phyloP scores from a whole-genome alignment of 2,329 filamentous ascomycete genomes.

The Cytospora piceicola region DNA sequence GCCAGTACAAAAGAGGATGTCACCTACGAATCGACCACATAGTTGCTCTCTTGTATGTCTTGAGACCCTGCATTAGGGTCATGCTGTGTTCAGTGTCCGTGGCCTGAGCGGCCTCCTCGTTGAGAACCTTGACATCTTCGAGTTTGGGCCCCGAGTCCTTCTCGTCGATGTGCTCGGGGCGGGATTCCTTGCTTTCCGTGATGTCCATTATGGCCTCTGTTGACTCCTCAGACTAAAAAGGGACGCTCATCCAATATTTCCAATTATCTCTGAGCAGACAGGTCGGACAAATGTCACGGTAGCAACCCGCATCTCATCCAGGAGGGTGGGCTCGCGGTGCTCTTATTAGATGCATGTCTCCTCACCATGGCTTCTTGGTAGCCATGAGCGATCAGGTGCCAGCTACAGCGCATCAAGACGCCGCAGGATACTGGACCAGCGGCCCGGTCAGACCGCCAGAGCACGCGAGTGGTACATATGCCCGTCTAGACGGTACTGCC shows the following conservation, averaged over 20 bases:
- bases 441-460: conserved; percentile 26
- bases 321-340: conserved; percentile 12
- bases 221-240: background rate
- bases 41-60: conserved; percentile 46
- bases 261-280: conserved; percentile 2
- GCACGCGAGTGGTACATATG: background rate
- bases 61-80: conserved; percentile 41
- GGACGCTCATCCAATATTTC: background rate
- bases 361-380: background rate
- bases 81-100: conserved; percentile 45
- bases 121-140: conserved; percentile 42
- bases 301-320: conserved; percentile 10
- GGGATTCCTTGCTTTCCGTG: conserved; percentile 27
- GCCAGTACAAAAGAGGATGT: background rate
- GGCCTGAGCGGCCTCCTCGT: conserved; percentile 42
- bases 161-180: conserved; percentile 29
- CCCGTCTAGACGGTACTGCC: conserved; percentile 1
- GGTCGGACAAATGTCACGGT: conserved; percentile 20
- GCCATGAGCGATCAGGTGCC: background rate
- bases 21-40: conserved; percentile 46
- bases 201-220: conserved; percentile 23
- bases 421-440: conserved; percentile 20
- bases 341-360: conserved; percentile 21
- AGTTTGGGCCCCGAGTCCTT: conserved; percentile 39
- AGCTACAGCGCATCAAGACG: conserved; percentile 1